Evolutionary conservation across 495 filamentous ascomycete genomes (phyloP).

Genomic region (Xanthoparmelia taractica): DNA sequence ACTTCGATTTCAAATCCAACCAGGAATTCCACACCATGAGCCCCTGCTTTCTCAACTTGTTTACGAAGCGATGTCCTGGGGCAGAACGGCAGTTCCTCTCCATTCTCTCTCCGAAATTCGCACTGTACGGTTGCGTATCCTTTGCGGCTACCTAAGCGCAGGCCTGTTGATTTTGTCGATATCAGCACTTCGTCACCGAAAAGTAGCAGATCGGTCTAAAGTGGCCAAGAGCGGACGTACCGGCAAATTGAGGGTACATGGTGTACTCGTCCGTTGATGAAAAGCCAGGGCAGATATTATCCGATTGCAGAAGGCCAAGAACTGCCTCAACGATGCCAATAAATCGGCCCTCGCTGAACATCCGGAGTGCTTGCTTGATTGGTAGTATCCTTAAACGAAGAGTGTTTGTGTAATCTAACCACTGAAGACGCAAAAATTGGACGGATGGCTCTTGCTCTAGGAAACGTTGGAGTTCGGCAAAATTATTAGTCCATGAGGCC

Average conservation of each 20-base stretch:
- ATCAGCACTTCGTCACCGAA: background rate
- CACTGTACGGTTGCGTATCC: conserved; percentile 55
- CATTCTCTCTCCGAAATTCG: conserved; percentile 45
- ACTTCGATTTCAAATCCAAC: conserved; percentile 83
- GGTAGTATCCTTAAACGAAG: conserved; percentile 64
- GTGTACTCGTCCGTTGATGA: conserved; percentile 50
- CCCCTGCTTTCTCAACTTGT: conserved; percentile 41
- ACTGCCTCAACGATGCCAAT: conserved; percentile 49
- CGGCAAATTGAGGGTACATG: conserved; percentile 51
- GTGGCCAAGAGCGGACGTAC: background rate
- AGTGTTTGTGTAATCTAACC: conserved; percentile 69
- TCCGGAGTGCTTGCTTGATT: conserved; percentile 51
- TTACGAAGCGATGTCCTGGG: conserved; percentile 50
- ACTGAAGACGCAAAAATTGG: conserved; percentile 64
- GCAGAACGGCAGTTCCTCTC: conserved; percentile 40
- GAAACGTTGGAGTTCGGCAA: conserved; percentile 25
- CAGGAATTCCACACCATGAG: conserved; percentile 45
- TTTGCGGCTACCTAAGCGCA: conserved; percentile 47
- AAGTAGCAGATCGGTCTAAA: too few relatives aligned
- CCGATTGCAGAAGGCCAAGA: conserved; percentile 53
- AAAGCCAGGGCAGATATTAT: conserved; percentile 39
- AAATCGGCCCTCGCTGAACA: conserved; percentile 46
- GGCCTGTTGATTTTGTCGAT: conserved; percentile 25
- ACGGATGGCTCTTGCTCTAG: conserved; percentile 33
- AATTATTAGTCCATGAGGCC: conserved; percentile 7